A percentile compares a stretch with the other conserved stretches of the same genome.
Conservation (phyloP, 2,329 filamentous ascomycete genomes). For the Cadophora sp. region DNA sequence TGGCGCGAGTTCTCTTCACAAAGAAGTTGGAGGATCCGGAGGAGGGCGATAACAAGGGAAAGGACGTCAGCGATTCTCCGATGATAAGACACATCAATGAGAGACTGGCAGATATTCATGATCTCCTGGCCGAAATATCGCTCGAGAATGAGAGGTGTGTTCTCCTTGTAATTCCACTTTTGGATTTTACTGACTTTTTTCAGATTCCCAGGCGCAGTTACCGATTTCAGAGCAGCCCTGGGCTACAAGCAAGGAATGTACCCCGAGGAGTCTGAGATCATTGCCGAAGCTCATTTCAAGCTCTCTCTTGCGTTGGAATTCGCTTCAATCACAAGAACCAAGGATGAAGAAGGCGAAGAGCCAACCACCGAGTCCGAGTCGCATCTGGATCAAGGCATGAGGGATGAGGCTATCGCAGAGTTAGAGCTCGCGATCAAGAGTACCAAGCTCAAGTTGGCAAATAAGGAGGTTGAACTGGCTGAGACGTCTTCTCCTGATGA, state of each 20-base stretch:
- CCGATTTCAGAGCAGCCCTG: constrained; percentile 80
- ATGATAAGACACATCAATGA: constrained; percentile 73
- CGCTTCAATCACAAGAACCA: constrained; percentile 74
- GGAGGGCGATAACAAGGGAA: constrained; percentile 54
- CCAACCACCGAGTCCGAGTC: constrained; percentile 49
- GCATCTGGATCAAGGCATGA: constrained; percentile 70
- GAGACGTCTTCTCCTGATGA: constrained; percentile 70
- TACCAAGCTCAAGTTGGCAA: constrained; percentile 73
- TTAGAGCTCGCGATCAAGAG: constrained; percentile 77
- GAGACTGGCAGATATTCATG: constrained; percentile 89
- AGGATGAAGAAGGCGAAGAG: constrained; percentile 52
- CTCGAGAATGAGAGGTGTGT: constrained; percentile 85
- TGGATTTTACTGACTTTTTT: constrained; percentile 27
- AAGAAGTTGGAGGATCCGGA: constrained; percentile 61
- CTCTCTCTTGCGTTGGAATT: constrained; percentile 95
- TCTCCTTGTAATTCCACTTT: background rate
- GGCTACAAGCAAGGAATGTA: constrained; percentile 81
- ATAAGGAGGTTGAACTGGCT: constrained; percentile 71
- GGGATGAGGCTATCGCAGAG: constrained; percentile 73
- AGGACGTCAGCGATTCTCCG: constrained; percentile 49
- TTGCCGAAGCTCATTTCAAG: constrained; percentile 97
- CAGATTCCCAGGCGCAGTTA: constrained; percentile 83
- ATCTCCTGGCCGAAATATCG: constrained; percentile 94
- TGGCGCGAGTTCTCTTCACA: constrained; percentile 71
- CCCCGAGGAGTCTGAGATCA: constrained; percentile 78